Percentiles rank a stretch among this genome's conserved stretches.
Evolutionary conservation across 192 early-diverging fungal genomes (phyloP).

Genomic region (Entophlyctis luteolus): DNA sequence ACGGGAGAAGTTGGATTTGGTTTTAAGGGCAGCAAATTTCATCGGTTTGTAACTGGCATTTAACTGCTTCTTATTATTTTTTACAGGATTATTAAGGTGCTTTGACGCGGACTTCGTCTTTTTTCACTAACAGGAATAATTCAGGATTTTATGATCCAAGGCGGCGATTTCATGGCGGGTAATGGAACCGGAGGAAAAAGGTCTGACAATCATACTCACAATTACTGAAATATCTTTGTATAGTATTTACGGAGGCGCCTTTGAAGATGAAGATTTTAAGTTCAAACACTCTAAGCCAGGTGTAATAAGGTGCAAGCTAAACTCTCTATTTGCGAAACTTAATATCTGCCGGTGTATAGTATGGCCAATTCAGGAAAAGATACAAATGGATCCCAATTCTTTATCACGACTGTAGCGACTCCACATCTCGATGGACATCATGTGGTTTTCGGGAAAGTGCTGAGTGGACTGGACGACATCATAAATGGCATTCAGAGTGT

Average conservation of each 20-base stretch:
- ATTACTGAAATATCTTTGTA: constrained; percentile 41
- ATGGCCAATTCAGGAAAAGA: constrained; percentile 65
- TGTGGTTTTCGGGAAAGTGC: constrained; percentile 65
- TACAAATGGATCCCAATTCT: constrained; percentile 63
- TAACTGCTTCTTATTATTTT: too few species aligned
- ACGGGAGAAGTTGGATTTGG: constrained; percentile 58
- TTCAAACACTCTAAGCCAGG: constrained; percentile 39
- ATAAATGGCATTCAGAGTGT: constrained; percentile 39
- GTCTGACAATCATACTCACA: not conserved
- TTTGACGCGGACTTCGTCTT: too few species aligned
- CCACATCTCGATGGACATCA: constrained; percentile 48
- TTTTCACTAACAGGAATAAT: too few species aligned
- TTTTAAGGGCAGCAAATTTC: constrained; percentile 77
- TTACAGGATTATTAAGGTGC: too few species aligned
- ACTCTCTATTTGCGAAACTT: not conserved
- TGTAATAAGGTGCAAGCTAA: constrained; percentile 16
- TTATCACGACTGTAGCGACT: constrained; percentile 39
- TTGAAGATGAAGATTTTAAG: constrained; percentile 53
- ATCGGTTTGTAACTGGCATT: constrained; percentile 64
- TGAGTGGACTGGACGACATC: constrained; percentile 57
- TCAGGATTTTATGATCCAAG: constrained; percentile 73
- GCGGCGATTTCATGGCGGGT: constrained; percentile 66
- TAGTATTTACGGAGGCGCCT: constrained; percentile 54
- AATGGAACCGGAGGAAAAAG: constrained; percentile 38
- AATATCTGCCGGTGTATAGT: not conserved